Conservation (phyloP, 208 protist species). For the Phytomonas francai region DNA sequence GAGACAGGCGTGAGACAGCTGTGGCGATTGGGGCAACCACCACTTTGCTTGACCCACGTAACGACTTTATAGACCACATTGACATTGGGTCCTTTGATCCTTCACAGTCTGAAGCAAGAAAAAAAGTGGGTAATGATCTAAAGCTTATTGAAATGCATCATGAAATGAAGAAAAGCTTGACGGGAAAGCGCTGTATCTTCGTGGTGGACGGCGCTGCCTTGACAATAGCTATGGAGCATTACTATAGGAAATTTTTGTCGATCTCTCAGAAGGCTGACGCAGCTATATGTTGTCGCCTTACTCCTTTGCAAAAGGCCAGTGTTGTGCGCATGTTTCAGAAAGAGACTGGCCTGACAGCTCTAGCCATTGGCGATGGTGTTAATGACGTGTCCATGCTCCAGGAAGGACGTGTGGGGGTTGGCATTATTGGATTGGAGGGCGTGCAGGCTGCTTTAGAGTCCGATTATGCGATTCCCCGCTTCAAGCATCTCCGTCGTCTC, state of each 20-base stretch:
- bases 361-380: slow-evolving; percentile 97
- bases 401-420: slow-evolving; percentile 92
- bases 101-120: slow-evolving; percentile 25
- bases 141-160: slow-evolving; percentile 53
- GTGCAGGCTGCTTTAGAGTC: slow-evolving; percentile 90
- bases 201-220: slow-evolving; percentile 80
- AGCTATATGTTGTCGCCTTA: slow-evolving; percentile 86
- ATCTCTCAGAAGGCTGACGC: slow-evolving; percentile 75
- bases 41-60: slow-evolving; percentile 68
- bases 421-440: slow-evolving; percentile 95
- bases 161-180: slow-evolving; percentile 24
- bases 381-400: slow-evolving; percentile 98
- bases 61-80: slow-evolving; percentile 79
- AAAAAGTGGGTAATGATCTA: slow-evolving; percentile 58
- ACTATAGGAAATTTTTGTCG: slow-evolving; percentile 62
- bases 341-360: slow-evolving; percentile 71
- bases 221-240: slow-evolving; percentile 56
- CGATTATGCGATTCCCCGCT: slow-evolving; percentile 94
- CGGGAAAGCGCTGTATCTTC: slow-evolving; percentile 54
- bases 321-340: slow-evolving; percentile 90
- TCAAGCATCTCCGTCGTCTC: slow-evolving; percentile 89
- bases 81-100: slow-evolving; percentile 59
- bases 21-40: slow-evolving; percentile 83
- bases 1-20: slow-evolving; percentile 96
- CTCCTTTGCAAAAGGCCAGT: slow-evolving; percentile 85